A percentile compares a stretch with the other conserved stretches of the same genome.
These are phyloP conservation scores for Ceratocystis eucalypticola DNA, from an alignment of 2,329 filamentous ascomycete genomes.

Conservation along the genomic window DNA sequence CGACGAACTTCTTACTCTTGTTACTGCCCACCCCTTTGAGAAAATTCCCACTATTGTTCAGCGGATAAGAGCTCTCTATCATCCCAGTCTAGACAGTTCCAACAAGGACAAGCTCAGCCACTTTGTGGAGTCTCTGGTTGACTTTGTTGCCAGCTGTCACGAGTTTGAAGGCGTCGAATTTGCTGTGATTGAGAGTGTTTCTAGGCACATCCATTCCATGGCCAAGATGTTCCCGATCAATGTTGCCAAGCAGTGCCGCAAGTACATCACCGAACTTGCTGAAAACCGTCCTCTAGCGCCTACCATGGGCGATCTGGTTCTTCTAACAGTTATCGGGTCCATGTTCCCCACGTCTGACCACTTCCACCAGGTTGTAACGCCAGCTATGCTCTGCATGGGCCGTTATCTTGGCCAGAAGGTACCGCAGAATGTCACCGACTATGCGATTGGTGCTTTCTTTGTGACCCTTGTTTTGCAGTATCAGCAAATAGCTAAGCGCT, in stretches of 20 bases:
- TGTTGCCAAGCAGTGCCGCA: constrained; percentile 63
- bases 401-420: constrained; percentile 70
- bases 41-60: constrained; percentile 70
- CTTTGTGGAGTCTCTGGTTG: constrained; percentile 53
- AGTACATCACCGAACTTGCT: constrained; percentile 49
- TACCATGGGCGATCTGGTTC: constrained; percentile 53
- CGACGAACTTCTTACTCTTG: constrained; percentile 55
- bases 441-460: constrained; percentile 64
- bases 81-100: constrained; percentile 68
- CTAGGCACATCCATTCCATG: constrained; percentile 85
- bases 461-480: constrained; percentile 69
- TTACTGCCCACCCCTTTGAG: constrained; percentile 45
- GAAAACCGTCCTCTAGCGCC: constrained; percentile 36
- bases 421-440: constrained; percentile 50
- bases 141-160: constrained; percentile 40
- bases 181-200: constrained; percentile 58
- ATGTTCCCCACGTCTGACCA: constrained; percentile 95
- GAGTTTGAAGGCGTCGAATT: constrained; percentile 39
- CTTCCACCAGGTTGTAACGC: constrained; percentile 90
- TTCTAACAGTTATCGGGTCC: constrained; percentile 70
- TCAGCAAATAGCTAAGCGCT: constrained; percentile 70
- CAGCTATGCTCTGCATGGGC: constrained; percentile 70
- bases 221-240: constrained; percentile 72
- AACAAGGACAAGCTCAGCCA: constrained; percentile 72
- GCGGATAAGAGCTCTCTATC: constrained; percentile 80